Conservation (phyloP, 164 flowering plant species). For the Vitis cinerea region DNA sequence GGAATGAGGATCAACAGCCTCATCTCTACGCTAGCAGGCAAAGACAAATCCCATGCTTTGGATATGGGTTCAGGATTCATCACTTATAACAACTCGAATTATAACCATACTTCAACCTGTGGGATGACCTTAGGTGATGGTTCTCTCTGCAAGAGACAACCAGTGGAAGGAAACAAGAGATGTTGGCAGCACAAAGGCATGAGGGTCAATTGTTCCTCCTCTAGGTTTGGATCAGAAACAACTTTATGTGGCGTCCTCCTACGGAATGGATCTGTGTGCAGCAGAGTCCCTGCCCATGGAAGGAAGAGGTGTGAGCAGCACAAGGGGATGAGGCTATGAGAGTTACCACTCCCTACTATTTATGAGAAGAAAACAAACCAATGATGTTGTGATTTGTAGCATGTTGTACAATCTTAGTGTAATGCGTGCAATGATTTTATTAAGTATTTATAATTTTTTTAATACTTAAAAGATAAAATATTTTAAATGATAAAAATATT, state of each 20-base stretch:
- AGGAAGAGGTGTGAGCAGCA: constrained; percentile 32
- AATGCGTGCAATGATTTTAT: no score
- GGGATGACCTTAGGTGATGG: constrained; percentile 12
- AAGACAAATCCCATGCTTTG: no score
- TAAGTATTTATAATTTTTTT: no score
- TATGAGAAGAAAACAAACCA: background rate
- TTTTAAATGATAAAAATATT: no score
- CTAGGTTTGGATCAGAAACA: background rate
- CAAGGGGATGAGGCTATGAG: constrained; percentile 25
- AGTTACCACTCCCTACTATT: background rate
- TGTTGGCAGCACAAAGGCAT: constrained; percentile 53
- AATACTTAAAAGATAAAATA: constrained; percentile 4
- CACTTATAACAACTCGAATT: no score
- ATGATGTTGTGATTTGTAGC: no score
- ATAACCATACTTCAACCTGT: no score
- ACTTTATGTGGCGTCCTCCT: constrained; percentile 34
- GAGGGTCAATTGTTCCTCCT: constrained; percentile 18
- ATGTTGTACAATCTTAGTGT: no score
- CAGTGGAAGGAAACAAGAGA: constrained; percentile 55
- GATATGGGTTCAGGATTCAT: no score
- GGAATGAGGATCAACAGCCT: constrained; percentile 15
- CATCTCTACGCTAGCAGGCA: no score
- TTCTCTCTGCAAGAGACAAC: constrained; percentile 38
- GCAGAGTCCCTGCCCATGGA: constrained; percentile 14
- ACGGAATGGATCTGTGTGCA: constrained; percentile 30